A percentile compares a stretch with the other conserved stretches of the same genome.
phyloP scores from a whole-genome alignment of 1,139 yeast genomes.

The Blastobotrys raffinosifermentans region DNA sequence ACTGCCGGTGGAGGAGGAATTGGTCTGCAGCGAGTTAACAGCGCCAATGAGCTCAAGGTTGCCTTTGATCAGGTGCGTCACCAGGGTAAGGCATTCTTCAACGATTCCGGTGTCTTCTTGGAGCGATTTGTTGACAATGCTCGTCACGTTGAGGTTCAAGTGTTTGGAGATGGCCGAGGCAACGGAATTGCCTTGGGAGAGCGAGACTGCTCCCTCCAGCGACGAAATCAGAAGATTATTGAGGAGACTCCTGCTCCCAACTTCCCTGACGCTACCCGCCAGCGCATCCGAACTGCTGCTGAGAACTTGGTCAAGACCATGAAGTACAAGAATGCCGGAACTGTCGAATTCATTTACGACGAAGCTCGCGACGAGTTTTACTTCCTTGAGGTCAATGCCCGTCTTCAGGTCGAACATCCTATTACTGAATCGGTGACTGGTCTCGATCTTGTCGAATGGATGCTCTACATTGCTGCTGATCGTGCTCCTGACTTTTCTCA shows the following conservation, averaged over 20 bases:
- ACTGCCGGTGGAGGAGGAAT: constrained; percentile 99
- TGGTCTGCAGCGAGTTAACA: constrained; percentile 88
- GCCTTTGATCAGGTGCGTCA: constrained; percentile 89
- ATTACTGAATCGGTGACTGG: constrained; percentile 95
- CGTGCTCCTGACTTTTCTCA: constrained; percentile 65
- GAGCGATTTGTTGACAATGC: constrained; percentile 92
- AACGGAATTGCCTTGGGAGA: constrained; percentile 91
- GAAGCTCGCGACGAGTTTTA: constrained; percentile 79
- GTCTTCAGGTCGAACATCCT: constrained; percentile 97
- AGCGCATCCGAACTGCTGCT: constrained; percentile 73
- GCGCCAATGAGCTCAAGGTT: constrained; percentile 67
- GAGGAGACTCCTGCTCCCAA: constrained; percentile 98
- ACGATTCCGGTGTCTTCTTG: constrained; percentile 90
- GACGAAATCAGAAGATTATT: constrained; percentile 92
- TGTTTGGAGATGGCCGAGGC: constrained; percentile 94
- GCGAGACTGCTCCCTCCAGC: constrained; percentile 94
- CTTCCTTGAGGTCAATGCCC: constrained; percentile 92
- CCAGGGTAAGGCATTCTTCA: constrained; percentile 88
- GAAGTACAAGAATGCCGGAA: constrained; percentile 94
- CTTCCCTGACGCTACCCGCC: constrained; percentile 72
- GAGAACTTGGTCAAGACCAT: constrained; percentile 72
- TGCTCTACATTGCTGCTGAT: constrained; percentile 87
- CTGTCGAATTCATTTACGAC: constrained; percentile 93
- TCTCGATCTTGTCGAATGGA: constrained; percentile 92
- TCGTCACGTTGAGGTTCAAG: constrained; percentile 93